Evolutionary conservation across 1,284 basidiomycete species (phyloP).

Genomic region (Papiliotrema flavescens): DNA sequence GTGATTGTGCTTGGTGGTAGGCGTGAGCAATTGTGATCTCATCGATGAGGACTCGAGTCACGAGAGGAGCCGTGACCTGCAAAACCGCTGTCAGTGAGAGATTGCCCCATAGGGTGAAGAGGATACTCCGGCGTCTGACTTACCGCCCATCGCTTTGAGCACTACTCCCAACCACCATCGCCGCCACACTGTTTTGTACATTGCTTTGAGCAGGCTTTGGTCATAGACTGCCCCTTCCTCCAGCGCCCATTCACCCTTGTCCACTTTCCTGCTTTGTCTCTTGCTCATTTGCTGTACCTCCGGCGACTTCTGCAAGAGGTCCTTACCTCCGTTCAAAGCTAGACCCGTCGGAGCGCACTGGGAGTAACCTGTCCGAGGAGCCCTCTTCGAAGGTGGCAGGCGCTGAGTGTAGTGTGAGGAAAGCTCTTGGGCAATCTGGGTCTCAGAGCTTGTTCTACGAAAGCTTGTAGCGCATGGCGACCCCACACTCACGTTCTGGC

Average conservation of each 20-base stretch:
- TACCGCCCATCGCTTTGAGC: conserved; percentile 4
- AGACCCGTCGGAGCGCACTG: too few species aligned
- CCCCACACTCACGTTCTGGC: conserved; percentile 8
- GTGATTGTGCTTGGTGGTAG: conserved; percentile 7
- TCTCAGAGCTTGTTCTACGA: neutral
- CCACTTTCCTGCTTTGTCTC: conserved; percentile 4
- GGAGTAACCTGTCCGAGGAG: too few species aligned
- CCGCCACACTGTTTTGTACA: conserved; percentile 47
- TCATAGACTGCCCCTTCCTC: conserved; percentile 51
- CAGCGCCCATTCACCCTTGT: conserved; percentile 7
- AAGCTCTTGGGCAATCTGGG: conserved; percentile 10
- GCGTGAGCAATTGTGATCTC: conserved; percentile 11
- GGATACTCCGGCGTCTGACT: neutral
- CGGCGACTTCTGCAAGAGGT: too few species aligned
- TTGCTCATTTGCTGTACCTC: neutral
- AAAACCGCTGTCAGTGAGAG: conserved; percentile 10
- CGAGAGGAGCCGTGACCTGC: conserved; percentile 18
- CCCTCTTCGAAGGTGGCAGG: conserved; percentile 13
- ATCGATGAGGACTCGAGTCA: conserved; percentile 17
- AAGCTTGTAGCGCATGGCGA: too few species aligned
- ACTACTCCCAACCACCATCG: conserved; percentile 1
- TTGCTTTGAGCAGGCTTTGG: conserved; percentile 58
- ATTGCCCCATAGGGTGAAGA: neutral
- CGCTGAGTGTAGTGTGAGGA: conserved; percentile 9
- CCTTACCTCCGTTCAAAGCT: too few species aligned